Evolutionary conservation across 2,329 filamentous ascomycete species (phyloP).

Genomic region (Boeremia lycopersici): DNA sequence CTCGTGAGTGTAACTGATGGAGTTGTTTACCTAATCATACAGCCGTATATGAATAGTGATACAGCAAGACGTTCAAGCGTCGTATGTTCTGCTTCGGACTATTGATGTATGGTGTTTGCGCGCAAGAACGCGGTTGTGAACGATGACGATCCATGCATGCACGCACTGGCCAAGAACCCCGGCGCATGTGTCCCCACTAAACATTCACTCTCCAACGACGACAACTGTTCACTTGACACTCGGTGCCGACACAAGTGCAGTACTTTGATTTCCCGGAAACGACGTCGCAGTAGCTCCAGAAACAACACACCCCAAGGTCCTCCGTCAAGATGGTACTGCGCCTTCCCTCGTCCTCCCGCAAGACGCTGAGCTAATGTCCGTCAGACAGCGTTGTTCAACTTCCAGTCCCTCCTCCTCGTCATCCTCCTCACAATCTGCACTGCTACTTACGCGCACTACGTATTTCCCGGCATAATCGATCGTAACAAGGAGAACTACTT

Average conservation of each 20-base stretch:
- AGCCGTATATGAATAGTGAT: background rate
- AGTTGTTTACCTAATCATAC: too few relatives aligned
- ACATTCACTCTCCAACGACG: constrained; percentile 6
- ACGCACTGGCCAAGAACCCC: constrained; percentile 19
- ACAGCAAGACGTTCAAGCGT: background rate
- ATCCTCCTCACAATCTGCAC: constrained; percentile 96
- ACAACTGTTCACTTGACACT: constrained; percentile 11
- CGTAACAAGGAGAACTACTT: constrained; percentile 83
- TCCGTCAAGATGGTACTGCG: constrained; percentile 20
- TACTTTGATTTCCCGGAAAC: background rate
- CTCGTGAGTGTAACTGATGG: background rate
- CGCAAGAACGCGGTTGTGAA: background rate
- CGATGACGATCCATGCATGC: constrained; percentile 18
- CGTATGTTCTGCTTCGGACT: background rate
- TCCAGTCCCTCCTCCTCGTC: constrained; percentile 93
- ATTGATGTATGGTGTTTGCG: constrained; percentile 2
- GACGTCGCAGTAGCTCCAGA: background rate
- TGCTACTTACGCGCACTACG: constrained; percentile 88
- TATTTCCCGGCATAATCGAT: constrained; percentile 89
- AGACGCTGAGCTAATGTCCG: constrained; percentile 10
- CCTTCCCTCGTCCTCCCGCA: background rate
- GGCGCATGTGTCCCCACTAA: constrained; percentile 14
- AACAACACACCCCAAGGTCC: background rate
- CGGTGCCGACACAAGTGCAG: background rate
- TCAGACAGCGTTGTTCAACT: constrained; percentile 97